phyloP scores from a whole-genome alignment of 176 grass and related monocot species.

The Ananas comosus region DNA sequence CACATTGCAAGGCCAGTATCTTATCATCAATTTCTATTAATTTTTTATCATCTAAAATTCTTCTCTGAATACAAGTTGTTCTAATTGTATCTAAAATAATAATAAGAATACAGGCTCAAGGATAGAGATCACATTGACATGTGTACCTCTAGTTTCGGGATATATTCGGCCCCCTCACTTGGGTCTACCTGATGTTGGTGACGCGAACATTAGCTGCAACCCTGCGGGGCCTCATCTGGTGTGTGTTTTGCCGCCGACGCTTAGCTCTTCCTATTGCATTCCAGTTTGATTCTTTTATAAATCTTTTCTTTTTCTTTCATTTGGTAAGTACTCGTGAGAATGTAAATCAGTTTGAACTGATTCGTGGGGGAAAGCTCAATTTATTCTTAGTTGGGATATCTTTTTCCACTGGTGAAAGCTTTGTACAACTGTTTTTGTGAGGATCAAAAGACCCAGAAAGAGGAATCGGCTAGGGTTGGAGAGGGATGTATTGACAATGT shows the following conservation, averaged over 20 bases:
- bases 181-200: slow-evolving; percentile 63
- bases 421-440: too few species aligned
- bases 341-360: too few species aligned
- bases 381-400: too few species aligned
- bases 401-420: too few species aligned
- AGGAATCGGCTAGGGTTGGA: too few species aligned
- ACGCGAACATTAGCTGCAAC: slow-evolving; percentile 74
- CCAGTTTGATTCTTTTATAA: slow-evolving; percentile 42
- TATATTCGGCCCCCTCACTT: slow-evolving; percentile 82
- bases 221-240: slow-evolving; percentile 86
- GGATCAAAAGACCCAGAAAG: too few species aligned
- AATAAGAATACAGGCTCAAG: slow-evolving; percentile 60
- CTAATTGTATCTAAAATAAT: slow-evolving; percentile 13
- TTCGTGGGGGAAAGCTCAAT: too few species aligned
- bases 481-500: too few species aligned
- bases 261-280: slow-evolving; percentile 95
- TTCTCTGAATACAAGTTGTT: neutral
- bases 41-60: neutral
- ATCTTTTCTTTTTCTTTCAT: too few species aligned
- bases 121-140: slow-evolving; percentile 88
- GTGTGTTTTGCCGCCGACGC: slow-evolving; percentile 74
- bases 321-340: too few species aligned
- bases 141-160: slow-evolving; percentile 80
- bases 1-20: slow-evolving; percentile 41
- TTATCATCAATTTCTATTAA: neutral